phyloP scores from a whole-genome alignment of 2,329 filamentous ascomycete species.

The Epichloe aotearoae region DNA sequence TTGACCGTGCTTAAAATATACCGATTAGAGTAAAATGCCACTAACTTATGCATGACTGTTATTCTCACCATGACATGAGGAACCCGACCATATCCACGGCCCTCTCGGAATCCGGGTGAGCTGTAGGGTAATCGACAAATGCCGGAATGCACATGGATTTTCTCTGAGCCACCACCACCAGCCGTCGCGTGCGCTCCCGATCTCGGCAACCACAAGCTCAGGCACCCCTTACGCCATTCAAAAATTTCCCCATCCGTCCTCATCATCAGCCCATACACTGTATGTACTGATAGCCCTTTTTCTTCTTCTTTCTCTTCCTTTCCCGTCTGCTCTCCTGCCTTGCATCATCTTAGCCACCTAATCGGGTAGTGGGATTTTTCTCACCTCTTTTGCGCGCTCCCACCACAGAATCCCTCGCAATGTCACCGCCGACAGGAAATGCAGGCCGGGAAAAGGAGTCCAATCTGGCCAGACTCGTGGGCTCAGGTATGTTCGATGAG shows the following conservation, averaged over 20 bases:
- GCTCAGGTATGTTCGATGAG: slow-evolving; percentile 55
- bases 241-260: slow-evolving; percentile 7
- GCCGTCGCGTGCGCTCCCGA: slow-evolving; percentile 6
- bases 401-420: slow-evolving; percentile 18
- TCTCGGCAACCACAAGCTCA: slow-evolving; percentile 7
- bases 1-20: too few species aligned
- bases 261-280: not conserved
- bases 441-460: slow-evolving; percentile 62
- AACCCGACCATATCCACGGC: not conserved
- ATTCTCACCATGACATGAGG: not conserved
- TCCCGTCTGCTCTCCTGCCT: not conserved
- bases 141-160: too few species aligned
- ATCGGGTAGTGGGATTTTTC: not conserved
- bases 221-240: slow-evolving; percentile 1
- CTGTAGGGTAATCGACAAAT: not conserved
- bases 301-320: not conserved
- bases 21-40: too few species aligned
- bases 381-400: not conserved
- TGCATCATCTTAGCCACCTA: not conserved
- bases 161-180: not conserved
- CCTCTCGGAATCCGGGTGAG: too few species aligned
- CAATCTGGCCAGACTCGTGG: slow-evolving; percentile 72
- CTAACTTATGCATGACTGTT: too few species aligned
- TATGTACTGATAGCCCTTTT: not conserved
- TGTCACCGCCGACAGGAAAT: slow-evolving; percentile 45